Evolutionary conservation across 768 basidiomycete genomes (phyloP), one percentile per base, ranked within the genome.

Genomic region (Termitomyces heimii): DNA sequence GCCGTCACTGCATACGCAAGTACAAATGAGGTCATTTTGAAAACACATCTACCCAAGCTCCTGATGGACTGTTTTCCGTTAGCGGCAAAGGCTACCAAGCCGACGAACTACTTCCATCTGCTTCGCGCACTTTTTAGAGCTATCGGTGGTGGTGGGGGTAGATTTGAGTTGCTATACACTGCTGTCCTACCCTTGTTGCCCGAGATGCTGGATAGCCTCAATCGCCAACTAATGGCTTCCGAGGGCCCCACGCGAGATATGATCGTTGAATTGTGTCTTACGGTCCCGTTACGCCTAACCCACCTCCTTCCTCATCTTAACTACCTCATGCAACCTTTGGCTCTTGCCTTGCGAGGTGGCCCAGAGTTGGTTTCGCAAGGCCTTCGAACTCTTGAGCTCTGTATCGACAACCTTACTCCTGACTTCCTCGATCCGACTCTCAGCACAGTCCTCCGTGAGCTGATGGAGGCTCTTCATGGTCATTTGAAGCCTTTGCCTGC

Each of bases 371-470:
- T 98, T 54, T 88, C 93, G 24, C 97, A 99, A 75, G 97, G 97
- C 45, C 76, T 99, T 26, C 84, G 97, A 6, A 99, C 97, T 0
- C 82, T 99, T 57, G 97, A 99, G 70, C 79, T 99, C n/a, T 98
- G 96, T 73, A 96, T 98, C 66, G 97, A 99, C 75, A 99, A 98
- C 68, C 81, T 99, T 28, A 97, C 94, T 0, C 93, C 94, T 2
- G 97, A 98, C 71, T 98, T 98, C 76, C 81, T 99, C 29, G 96
- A 98, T 65, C 97, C 97, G 3, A 95, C 94, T 2, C 83, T 98
- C 61, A 92, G 86, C 60, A 92, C 91, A 0, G 94, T 98, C 44
- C 79, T 97, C 43, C 81, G 94, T 47, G 94, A 98, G 60, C 76
- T 99, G 56, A 98, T 94, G 92, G 89, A 90, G 60, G 96, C 94